Percentiles rank a stretch among this genome's conserved stretches.
Conservation (phyloP, 805 yeast genomes). For the Grigorovia transvaalensis region DNA sequence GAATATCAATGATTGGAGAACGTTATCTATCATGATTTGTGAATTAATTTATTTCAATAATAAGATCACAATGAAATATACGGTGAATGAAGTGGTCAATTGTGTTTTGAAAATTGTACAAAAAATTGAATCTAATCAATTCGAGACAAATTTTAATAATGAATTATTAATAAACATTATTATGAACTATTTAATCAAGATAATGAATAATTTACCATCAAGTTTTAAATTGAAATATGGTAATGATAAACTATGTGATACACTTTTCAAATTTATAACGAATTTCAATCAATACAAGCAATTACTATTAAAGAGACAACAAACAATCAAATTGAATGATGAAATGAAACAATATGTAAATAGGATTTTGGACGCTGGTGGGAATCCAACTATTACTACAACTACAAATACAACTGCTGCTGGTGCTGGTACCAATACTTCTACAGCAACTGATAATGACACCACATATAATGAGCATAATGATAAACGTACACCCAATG, state of each 20-base stretch:
- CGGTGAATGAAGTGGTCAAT: background rate
- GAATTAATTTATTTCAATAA: conserved; percentile 56
- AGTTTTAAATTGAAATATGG: conserved; percentile 23
- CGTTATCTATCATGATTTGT: conserved; percentile 50
- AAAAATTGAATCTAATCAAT: conserved; percentile 9
- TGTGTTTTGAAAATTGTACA: conserved; percentile 36
- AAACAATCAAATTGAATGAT: background rate
- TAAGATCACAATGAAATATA: conserved; percentile 38
- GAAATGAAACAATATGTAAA: background rate
- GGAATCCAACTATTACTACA: too few relatives aligned
- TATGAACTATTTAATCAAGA: background rate
- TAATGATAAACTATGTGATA: conserved; percentile 1
- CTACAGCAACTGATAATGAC: background rate
- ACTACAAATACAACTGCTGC: too few relatives aligned
- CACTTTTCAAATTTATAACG: conserved; percentile 6
- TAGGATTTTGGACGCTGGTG: background rate
- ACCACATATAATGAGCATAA: background rate
- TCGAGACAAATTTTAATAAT: conserved; percentile 5
- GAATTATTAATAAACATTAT: background rate
- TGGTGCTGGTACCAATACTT: too few relatives aligned
- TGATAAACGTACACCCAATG: background rate
- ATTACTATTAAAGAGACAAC: conserved; percentile 4
- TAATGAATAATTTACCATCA: conserved; percentile 12
- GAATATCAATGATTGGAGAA: conserved; percentile 38
- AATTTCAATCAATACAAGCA: conserved; percentile 16